Percentiles rank a stretch among this genome's conserved stretches.
Evolutionary conservation across 768 basidiomycete species (phyloP).

Genomic region (Pulveroboletus sp.): DNA sequence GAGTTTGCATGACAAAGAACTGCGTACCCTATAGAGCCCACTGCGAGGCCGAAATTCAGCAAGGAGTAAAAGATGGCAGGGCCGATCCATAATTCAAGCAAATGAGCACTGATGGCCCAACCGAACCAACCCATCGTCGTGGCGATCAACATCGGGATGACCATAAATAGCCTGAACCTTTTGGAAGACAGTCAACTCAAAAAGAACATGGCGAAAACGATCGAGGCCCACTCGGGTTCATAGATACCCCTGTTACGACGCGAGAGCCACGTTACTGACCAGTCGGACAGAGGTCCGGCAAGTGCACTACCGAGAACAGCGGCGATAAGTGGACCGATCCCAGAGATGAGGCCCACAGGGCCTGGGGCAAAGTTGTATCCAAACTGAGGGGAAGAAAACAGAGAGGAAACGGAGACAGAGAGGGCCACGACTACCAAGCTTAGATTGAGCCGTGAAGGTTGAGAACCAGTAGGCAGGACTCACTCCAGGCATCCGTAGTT

Average conservation of each 20-base stretch:
- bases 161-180: background rate
- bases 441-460: too few relatives aligned
- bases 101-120: background rate
- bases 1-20: background rate
- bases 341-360: background rate
- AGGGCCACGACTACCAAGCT: background rate
- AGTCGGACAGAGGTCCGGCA: background rate
- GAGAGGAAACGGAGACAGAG: background rate
- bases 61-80: background rate
- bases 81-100: background rate
- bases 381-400: background rate
- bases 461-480: background rate
- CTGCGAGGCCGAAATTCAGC: background rate
- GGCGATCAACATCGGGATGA: background rate
- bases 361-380: background rate
- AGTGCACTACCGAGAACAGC: background rate
- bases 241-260: background rate
- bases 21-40: background rate
- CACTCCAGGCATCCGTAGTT: background rate
- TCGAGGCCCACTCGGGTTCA: background rate
- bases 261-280: background rate
- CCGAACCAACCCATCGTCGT: background rate
- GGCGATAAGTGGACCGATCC: background rate
- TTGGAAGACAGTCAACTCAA: background rate
- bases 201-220: background rate